Evolutionary conservation across 805 yeast genomes (phyloP), one percentile per base, ranked within the genome.

Genomic region (Maudiozyma barnettii): DNA sequence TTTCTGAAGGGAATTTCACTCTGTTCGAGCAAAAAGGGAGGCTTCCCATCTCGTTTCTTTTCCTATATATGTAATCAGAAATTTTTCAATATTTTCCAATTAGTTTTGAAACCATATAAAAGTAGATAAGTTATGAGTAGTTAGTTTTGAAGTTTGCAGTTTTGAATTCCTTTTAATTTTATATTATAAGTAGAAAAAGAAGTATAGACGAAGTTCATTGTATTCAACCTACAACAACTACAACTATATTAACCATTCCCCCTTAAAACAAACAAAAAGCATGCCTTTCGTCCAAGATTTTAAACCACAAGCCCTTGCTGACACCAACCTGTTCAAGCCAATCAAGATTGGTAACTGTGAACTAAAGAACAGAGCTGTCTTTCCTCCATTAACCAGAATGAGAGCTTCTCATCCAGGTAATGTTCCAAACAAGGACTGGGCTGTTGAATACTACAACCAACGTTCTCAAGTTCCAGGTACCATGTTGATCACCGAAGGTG

Each of bases 401-500:
- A 65, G 77, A 51, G 67, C 69, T 39, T 41, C 41, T 30, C 58
- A 61, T 10, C 64, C 60, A 5, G 71, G 68, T 26, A 64, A 64
- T 54, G 60, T 64, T 31, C 70, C 77, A n/a, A 68, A 75, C 20
- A 52, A 50, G 29, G 76, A 73, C 21, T 66, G 74, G 44, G 64
- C 70, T 52, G 57, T 61, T 18, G 66, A 71, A 47, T 78, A 81
- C 60, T 82, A 82, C 56, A 68, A 59, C 23, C 76, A 77, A 53
- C 69, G 84, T 53, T 71, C 85, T 1, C 56, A 64, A 41, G 59
- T 61, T 43, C 73, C 75, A 20, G 86, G 87, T 20, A 73, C 84
- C 18, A 44, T 53, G 36, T 36, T 81, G 33, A 71, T 78, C 51
- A 65, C 81, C 3, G 88, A 82, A 59, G 86, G 78, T 5, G 72